Evolutionary conservation across 106 monocot genomes (phyloP).

Genomic region (Platanthera guangdongensis): DNA sequence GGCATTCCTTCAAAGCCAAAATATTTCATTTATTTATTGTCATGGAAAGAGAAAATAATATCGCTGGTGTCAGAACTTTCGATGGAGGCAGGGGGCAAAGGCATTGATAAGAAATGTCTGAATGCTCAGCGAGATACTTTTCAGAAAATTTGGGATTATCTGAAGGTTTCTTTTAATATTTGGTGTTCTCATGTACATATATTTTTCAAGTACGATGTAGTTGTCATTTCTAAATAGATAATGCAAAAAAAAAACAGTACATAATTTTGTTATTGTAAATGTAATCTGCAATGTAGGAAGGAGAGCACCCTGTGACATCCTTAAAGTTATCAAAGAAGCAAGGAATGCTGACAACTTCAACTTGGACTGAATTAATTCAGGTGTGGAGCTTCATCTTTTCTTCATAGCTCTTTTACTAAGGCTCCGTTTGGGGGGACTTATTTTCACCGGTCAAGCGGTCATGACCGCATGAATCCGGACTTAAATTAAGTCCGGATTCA

Average conservation of each 20-base stretch:
- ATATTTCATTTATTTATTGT: slow-evolving; percentile 38
- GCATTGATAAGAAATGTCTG: slow-evolving; percentile 73
- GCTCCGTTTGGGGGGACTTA: too few relatives aligned
- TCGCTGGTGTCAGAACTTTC: slow-evolving; percentile 49
- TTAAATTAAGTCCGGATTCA: too few relatives aligned
- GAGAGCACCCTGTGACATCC: slow-evolving; percentile 54
- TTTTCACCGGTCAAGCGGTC: too few relatives aligned
- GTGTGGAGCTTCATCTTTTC: slow-evolving; percentile 15
- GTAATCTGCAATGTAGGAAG: slow-evolving; percentile 28
- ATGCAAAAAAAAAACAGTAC: background rate
- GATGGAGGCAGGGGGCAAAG: slow-evolving; percentile 85
- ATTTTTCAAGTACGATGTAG: background rate
- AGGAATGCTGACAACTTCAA: slow-evolving; percentile 46
- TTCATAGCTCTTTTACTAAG: too few relatives aligned
- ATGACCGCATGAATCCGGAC: too few relatives aligned
- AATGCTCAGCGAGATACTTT: slow-evolving; percentile 64
- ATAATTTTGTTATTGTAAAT: slow-evolving; percentile 1
- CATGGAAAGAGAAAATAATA: slow-evolving; percentile 71
- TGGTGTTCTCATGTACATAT: background rate
- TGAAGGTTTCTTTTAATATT: slow-evolving; percentile 40
- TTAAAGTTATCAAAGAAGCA: slow-evolving; percentile 60
- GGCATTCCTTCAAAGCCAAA: slow-evolving; percentile 30
- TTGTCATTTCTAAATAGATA: background rate
- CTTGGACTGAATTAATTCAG: slow-evolving; percentile 69
- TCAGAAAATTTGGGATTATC: slow-evolving; percentile 62